phyloP scores from a whole-genome alignment of 805 yeast species.

The Citeromyces matritensis region DNA sequence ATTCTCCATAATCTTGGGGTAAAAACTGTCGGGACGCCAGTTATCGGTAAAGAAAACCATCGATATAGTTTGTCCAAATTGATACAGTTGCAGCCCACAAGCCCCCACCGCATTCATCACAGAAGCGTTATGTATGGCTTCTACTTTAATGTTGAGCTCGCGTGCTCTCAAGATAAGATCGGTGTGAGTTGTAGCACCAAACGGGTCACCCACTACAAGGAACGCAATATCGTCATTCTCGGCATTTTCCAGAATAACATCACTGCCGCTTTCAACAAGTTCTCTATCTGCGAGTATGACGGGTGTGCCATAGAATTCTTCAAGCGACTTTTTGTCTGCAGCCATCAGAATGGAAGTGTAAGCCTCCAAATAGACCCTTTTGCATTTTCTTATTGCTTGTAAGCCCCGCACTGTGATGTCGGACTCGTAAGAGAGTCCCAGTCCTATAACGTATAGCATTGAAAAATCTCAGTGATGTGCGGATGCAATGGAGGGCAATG shows the following conservation, averaged over 20 bases:
- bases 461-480: not conserved
- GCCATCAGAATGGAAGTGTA: conserved; percentile 94
- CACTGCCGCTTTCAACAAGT: conserved; percentile 82
- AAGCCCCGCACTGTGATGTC: conserved; percentile 94
- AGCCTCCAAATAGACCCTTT: conserved; percentile 88
- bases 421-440: conserved; percentile 77
- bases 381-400: conserved; percentile 68
- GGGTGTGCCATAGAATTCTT: conserved; percentile 72
- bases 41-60: conserved; percentile 87
- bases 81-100: conserved; percentile 88
- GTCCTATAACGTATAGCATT: conserved; percentile 85
- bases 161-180: conserved; percentile 88
- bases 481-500: too few relatives aligned
- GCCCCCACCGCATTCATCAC: conserved; percentile 98
- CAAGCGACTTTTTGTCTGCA: conserved; percentile 61
- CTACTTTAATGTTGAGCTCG: conserved; percentile 64
- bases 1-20: conserved; percentile 78
- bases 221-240: conserved; percentile 79
- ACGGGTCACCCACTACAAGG: conserved; percentile 93
- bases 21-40: conserved; percentile 96
- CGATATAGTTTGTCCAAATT: conserved; percentile 95
- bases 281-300: conserved; percentile 89
- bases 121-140: conserved; percentile 86
- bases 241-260: conserved; percentile 64
- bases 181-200: conserved; percentile 97